Conservation (phyloP, 495 filamentous ascomycete species). For the Recurvomyces mirabilis region DNA sequence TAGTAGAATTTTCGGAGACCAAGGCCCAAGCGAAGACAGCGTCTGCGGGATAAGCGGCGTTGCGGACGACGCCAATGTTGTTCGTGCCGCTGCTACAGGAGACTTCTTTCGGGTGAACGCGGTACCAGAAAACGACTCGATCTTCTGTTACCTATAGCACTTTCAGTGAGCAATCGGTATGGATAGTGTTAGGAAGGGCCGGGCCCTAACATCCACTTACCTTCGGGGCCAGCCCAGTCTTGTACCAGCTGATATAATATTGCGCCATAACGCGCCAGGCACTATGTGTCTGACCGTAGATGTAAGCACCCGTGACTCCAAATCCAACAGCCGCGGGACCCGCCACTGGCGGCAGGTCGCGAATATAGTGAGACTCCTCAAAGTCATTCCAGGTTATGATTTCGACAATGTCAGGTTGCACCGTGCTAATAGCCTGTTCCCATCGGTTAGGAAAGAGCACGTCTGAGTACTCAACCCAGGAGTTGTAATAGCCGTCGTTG, state of each 20-base stretch:
- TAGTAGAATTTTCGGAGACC: conserved; percentile 10
- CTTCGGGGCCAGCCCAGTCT: conserved; percentile 6
- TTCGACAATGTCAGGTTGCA: conserved; percentile 24
- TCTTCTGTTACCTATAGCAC: conserved; percentile 8
- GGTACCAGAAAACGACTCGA: conserved; percentile 23
- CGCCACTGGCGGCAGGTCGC: conserved; percentile 8
- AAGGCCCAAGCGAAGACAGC: conserved; percentile 24
- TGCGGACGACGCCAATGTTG: conserved; percentile 10
- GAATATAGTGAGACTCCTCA: conserved; percentile 22
- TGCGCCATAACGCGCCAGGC: conserved; percentile 21
- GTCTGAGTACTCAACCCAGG: conserved; percentile 21
- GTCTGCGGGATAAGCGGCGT: conserved; percentile 13
- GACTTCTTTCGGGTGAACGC: conserved; percentile 18
- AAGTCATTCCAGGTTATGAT: conserved; percentile 24
- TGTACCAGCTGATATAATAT: conserved; percentile 20
- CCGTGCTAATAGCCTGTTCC: neutral
- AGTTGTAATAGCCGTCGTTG: conserved; percentile 15
- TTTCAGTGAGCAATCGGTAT: neutral
- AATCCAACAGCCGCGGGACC: conserved; percentile 7
- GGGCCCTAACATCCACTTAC: neutral
- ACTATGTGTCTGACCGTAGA: conserved; percentile 7
- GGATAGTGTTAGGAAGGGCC: conserved; percentile 2
- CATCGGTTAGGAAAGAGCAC: conserved; percentile 15
- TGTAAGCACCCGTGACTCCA: conserved; percentile 13
- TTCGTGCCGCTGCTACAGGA: conserved; percentile 11